phyloP scores from a whole-genome alignment of 352 stramenopile species.

The Phytophthora tentaculata region DNA sequence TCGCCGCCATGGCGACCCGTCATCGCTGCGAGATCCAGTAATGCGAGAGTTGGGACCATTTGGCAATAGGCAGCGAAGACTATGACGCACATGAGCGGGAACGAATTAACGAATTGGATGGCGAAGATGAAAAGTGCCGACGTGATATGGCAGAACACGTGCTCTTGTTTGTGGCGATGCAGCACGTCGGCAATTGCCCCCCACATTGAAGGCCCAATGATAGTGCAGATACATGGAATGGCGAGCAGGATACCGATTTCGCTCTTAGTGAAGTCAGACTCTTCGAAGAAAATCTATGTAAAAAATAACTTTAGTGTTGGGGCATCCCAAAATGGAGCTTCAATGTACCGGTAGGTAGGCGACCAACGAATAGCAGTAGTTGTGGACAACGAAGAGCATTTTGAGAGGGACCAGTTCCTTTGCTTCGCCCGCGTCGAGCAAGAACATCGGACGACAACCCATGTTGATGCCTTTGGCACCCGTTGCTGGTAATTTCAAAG shows the following conservation, averaged over 20 bases:
- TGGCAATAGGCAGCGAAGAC: slow-evolving; percentile 50
- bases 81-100: slow-evolving; percentile 41
- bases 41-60: slow-evolving; percentile 40
- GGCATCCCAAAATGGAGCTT: background rate
- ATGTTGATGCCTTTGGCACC: slow-evolving; percentile 6
- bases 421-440: slow-evolving; percentile 31
- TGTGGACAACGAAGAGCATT: slow-evolving; percentile 30
- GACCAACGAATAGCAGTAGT: slow-evolving; percentile 37
- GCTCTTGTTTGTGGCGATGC: slow-evolving; percentile 48
- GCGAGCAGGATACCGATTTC: slow-evolving; percentile 59
- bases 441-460: slow-evolving; percentile 24
- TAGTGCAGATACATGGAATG: slow-evolving; percentile 50
- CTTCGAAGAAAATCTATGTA: slow-evolving; percentile 33
- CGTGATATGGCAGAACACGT: slow-evolving; percentile 50
- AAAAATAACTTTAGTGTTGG: background rate
- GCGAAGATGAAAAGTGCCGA: slow-evolving; percentile 50
- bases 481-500: background rate
- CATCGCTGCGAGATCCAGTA: slow-evolving; percentile 61
- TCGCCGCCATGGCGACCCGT: slow-evolving; percentile 44
- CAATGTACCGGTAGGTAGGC: slow-evolving; percentile 31
- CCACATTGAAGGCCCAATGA: slow-evolving; percentile 55
- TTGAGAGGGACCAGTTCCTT: slow-evolving; percentile 36
- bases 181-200: slow-evolving; percentile 53
- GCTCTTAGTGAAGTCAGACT: slow-evolving; percentile 47
- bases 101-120: slow-evolving; percentile 47